A percentile compares a stretch with the other conserved stretches of the same genome.
Evolutionary conservation across 257 asterid species (phyloP).

Genomic region (Linaria vulgaris): DNA sequence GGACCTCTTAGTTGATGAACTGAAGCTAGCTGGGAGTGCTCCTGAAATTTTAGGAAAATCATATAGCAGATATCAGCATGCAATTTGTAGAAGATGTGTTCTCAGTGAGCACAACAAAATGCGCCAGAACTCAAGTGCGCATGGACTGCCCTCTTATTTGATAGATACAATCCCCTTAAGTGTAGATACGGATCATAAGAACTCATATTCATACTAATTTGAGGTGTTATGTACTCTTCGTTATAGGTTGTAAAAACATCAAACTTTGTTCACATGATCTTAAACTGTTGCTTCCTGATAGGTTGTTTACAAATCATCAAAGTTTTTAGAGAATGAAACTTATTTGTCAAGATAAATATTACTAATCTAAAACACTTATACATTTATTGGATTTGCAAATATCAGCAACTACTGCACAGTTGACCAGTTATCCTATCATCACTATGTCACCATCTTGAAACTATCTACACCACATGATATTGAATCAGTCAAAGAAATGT

Average conservation of each 20-base stretch:
- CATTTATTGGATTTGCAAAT: not conserved
- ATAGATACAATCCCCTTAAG: not conserved
- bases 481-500: conserved; percentile 11
- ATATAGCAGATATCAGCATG: conserved; percentile 25
- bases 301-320: conserved; percentile 3
- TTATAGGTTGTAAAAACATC: no score
- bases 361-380: not conserved
- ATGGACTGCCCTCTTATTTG: not conserved
- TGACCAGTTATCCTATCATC: conserved; percentile 4
- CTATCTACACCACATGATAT: conserved; percentile 26
- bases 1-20: conserved; percentile 73
- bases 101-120: conserved; percentile 20
- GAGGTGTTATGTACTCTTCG: no score
- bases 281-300: conserved; percentile 10
- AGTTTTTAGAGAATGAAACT: not conserved
- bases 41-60: conserved; percentile 51
- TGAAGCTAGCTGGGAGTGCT: conserved; percentile 69
- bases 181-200: not conserved
- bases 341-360: conserved; percentile 16
- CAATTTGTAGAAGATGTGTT: conserved; percentile 8
- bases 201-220: not conserved
- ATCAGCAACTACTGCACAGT: conserved; percentile 1
- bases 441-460: conserved; percentile 19
- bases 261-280: conserved; percentile 10
- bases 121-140: not conserved